A percentile compares a stretch with the other conserved stretches of the same genome.
Evolutionary conservation across 2,329 filamentous ascomycete genomes (phyloP).

Genomic region (Calycina herbarum): DNA sequence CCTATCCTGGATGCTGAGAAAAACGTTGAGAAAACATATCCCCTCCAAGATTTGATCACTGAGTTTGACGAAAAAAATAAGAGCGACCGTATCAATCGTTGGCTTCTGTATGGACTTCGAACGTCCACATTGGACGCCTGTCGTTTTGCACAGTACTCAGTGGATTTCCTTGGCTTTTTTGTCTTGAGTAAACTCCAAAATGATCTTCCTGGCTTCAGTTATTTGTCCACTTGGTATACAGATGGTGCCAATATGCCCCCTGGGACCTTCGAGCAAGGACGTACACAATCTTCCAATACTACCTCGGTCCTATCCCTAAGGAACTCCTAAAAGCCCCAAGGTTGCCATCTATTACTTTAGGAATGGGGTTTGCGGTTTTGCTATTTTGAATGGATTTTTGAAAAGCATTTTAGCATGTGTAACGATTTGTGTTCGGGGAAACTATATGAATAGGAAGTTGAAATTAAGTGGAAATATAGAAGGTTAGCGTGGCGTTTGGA

Average conservation of each 20-base stretch:
- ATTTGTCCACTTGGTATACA: conserved; percentile 10
- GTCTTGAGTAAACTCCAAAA: not conserved
- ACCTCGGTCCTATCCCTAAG: not conserved
- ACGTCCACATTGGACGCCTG: not conserved
- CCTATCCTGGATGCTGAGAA: conserved; percentile 8
- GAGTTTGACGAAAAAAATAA: conserved; percentile 21
- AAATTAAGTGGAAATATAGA: too few species aligned
- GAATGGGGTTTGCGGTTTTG: too few species aligned
- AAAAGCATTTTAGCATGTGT: too few species aligned
- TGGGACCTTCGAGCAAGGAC: conserved; percentile 3
- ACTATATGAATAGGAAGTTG: too few species aligned
- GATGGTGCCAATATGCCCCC: conserved; percentile 15
- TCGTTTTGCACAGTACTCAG: conserved; percentile 5
- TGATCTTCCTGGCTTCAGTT: not conserved
- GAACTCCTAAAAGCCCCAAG: too few species aligned
- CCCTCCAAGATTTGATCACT: conserved; percentile 14
- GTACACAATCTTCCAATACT: not conserved
- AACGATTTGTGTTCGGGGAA: too few species aligned
- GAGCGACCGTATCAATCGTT: conserved; percentile 20
- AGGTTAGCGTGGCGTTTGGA: too few species aligned
- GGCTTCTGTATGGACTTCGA: conserved; percentile 15
- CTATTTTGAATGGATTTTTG: too few species aligned
- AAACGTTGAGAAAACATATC: not conserved
- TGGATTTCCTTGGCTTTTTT: not conserved
- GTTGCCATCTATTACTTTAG: too few species aligned